Evolutionary conservation across 1,139 yeast species (phyloP).

Genomic region (Yamadazyma siamensis): DNA sequence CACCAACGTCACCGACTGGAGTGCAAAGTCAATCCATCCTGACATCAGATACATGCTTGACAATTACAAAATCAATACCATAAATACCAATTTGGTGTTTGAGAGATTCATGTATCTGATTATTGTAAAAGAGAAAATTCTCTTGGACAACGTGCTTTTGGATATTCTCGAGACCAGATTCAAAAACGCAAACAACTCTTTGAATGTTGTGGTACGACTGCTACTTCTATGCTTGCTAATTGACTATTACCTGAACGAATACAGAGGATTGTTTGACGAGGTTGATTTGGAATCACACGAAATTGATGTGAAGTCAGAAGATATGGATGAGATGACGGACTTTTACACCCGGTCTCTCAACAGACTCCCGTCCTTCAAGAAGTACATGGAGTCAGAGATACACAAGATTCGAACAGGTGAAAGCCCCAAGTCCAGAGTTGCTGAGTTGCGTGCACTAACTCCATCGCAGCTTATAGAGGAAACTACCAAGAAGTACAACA

Average conservation of each 20-base stretch:
- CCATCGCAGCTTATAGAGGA: too few species aligned
- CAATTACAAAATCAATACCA: slow-evolving; percentile 42
- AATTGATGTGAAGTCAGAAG: too few species aligned
- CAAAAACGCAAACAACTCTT: slow-evolving; percentile 42
- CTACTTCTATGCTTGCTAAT: slow-evolving; percentile 66
- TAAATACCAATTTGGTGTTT: slow-evolving; percentile 39
- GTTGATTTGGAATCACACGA: too few species aligned
- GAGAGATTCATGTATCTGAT: slow-evolving; percentile 34
- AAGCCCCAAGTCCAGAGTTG: slow-evolving; percentile 8
- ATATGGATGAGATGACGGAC: too few species aligned
- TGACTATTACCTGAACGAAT: slow-evolving; percentile 57
- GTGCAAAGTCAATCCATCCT: slow-evolving; percentile 29
- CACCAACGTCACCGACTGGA: slow-evolving; percentile 34
- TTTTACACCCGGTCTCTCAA: too few species aligned
- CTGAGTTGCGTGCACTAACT: too few species aligned
- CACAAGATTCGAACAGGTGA: slow-evolving; percentile 8
- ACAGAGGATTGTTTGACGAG: slow-evolving; percentile 7
- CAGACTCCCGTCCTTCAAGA: slow-evolving; percentile 38
- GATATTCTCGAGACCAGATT: slow-evolving; percentile 36
- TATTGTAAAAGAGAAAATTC: slow-evolving; percentile 23
- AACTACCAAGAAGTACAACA: slow-evolving; percentile 1
- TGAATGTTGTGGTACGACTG: slow-evolving; percentile 51
- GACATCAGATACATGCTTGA: slow-evolving; percentile 30
- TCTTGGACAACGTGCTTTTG: slow-evolving; percentile 26
- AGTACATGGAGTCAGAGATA: slow-evolving; percentile 24